Percentiles rank a stretch among this genome's conserved stretches.
These are phyloP conservation scores for Apophysomyces variabilis DNA, from an alignment of 371 early-diverging fungal genomes.

Conservation along the genomic window DNA sequence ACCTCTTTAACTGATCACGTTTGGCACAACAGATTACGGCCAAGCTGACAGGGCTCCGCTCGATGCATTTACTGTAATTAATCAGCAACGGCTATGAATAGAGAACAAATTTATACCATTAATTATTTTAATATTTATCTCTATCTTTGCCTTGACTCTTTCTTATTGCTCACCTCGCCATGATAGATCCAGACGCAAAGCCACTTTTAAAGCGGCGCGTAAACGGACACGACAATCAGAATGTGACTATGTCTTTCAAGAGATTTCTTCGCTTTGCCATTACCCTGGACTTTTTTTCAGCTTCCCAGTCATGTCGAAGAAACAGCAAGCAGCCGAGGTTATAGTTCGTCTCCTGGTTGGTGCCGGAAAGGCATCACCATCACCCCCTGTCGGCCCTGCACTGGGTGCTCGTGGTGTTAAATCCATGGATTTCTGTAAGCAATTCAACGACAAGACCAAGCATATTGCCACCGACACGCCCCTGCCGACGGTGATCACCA, in stretches of 20 bases:
- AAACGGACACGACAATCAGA: neutral
- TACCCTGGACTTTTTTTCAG: neutral
- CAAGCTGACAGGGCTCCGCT: too few species aligned
- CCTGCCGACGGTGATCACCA: slow-evolving; percentile 81
- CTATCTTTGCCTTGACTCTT: too few species aligned
- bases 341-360: slow-evolving; percentile 73
- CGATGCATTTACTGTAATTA: too few species aligned
- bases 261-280: neutral
- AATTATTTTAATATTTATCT: too few species aligned
- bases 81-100: too few species aligned
- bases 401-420: slow-evolving; percentile 97
- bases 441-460: slow-evolving; percentile 97
- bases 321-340: slow-evolving; percentile 56
- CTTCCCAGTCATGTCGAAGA: slow-evolving; percentile 47
- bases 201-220: neutral
- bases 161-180: too few species aligned
- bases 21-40: too few species aligned
- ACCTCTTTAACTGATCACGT: too few species aligned
- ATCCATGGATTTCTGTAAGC: slow-evolving; percentile 98
- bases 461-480: slow-evolving; percentile 84
- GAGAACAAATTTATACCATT: too few species aligned
- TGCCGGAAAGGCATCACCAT: slow-evolving; percentile 93
- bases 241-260: too few species aligned
- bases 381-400: slow-evolving; percentile 96
- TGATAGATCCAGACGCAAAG: neutral